These are phyloP conservation scores for Suillus brevipes DNA, from an alignment of 768 basidiomycete species.

Conservation along the genomic window DNA sequence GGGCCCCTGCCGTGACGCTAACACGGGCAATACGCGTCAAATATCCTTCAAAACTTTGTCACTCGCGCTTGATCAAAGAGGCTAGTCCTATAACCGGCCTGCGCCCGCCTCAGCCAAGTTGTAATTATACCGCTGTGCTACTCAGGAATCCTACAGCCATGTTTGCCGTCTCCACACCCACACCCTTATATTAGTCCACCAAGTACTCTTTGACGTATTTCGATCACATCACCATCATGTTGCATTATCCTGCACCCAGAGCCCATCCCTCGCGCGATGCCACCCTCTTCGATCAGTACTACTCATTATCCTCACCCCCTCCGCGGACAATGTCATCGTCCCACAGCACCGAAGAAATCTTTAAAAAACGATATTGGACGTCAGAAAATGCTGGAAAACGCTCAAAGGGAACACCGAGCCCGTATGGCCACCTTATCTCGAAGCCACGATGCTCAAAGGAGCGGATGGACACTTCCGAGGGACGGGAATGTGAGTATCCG, in stretches of 20 bases:
- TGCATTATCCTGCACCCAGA: constrained; percentile 15
- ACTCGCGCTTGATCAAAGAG: not conserved
- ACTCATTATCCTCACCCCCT: not conserved
- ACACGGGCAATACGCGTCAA: constrained; percentile 5
- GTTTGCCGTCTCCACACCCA: constrained; percentile 21
- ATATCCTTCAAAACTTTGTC: constrained; percentile 8
- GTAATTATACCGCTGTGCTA: constrained; percentile 5
- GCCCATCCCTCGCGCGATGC: constrained; percentile 8
- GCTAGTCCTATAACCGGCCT: constrained; percentile 1
- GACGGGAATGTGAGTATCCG: constrained; percentile 60
- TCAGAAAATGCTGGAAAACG: constrained; percentile 77
- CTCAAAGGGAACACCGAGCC: constrained; percentile 64
- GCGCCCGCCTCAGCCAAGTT: not conserved
- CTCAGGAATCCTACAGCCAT: constrained; percentile 22
- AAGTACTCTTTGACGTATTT: constrained; percentile 5
- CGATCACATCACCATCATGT: constrained; percentile 13
- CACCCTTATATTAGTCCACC: constrained; percentile 26
- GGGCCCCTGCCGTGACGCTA: too few species aligned
- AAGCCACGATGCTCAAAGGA: constrained; percentile 79
- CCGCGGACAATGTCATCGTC: constrained; percentile 16
- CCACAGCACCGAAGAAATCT: constrained; percentile 47
- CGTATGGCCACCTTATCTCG: constrained; percentile 79
- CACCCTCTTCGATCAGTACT: constrained; percentile 5
- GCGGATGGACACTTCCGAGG: constrained; percentile 60
- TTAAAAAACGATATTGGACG: constrained; percentile 65